A percentile compares a stretch with the other conserved stretches of the same genome.
Evolutionary conservation across 306 rosid species (phyloP).

Genomic region (Malus sylvestris): DNA sequence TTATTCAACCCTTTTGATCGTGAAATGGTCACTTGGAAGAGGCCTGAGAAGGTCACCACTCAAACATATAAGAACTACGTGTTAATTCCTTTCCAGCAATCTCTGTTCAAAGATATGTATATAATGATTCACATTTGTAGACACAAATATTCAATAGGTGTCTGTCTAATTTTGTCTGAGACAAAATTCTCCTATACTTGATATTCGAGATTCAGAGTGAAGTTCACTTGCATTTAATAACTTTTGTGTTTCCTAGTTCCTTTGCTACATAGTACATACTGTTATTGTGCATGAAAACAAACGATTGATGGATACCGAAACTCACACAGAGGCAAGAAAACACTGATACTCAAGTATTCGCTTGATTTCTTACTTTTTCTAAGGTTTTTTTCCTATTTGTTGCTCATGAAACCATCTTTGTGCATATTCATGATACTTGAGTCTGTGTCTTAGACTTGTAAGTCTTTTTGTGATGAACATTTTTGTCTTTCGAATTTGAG

Average conservation of each 20-base stretch:
- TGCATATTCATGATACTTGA: background rate
- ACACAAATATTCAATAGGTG: too few relatives aligned
- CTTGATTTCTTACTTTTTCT: background rate
- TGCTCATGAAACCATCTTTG: background rate
- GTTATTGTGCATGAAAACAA: too few relatives aligned
- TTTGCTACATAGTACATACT: too few relatives aligned
- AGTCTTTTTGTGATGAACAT: too few relatives aligned
- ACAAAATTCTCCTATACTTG: too few relatives aligned
- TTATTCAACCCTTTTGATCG: conserved; percentile 9
- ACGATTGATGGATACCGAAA: too few relatives aligned
- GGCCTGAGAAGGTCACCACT: conserved; percentile 12
- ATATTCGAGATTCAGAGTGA: too few relatives aligned
- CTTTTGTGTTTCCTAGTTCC: too few relatives aligned
- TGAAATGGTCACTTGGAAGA: conserved; percentile 30
- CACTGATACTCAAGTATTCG: too few relatives aligned
- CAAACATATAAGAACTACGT: conserved; percentile 3
- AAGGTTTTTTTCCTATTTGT: background rate
- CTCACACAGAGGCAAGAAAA: too few relatives aligned
- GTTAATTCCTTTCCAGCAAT: background rate
- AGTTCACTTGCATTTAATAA: too few relatives aligned
- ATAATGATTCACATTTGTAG: background rate
- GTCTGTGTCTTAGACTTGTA: background rate
- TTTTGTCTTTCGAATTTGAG: background rate
- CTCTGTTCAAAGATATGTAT: background rate
- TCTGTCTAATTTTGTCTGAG: too few relatives aligned